These are phyloP conservation scores for Ilex paraguariensis DNA, from an alignment of 305 asterid genomes.

Conservation along the genomic window DNA sequence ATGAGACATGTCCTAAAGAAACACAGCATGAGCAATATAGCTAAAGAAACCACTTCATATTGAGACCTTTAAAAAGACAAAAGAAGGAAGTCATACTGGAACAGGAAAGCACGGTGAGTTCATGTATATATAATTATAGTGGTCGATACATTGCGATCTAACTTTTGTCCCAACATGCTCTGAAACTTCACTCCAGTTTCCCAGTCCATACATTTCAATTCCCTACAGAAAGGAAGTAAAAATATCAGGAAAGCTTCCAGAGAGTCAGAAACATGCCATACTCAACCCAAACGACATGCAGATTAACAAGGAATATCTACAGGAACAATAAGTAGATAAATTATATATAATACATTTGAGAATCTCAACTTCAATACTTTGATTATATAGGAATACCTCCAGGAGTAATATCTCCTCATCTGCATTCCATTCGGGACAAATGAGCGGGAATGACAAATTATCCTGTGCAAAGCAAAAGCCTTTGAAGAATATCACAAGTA, in stretches of 20 bases:
- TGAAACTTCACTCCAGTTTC: conserved; percentile 80
- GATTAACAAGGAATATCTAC: not conserved
- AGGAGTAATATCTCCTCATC: conserved; percentile 77
- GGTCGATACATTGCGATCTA: conserved; percentile 65
- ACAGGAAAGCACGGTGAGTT: conserved; percentile 82
- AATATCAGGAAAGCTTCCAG: conserved; percentile 3
- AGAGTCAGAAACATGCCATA: conserved; percentile 1
- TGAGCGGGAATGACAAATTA: conserved; percentile 62
- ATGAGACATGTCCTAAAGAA: conserved; percentile 68
- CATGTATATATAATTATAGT: conserved; percentile 55
- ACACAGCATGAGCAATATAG: not conserved
- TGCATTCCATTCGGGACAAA: conserved; percentile 79
- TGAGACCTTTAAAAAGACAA: not conserved
- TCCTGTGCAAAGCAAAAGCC: conserved; percentile 35
- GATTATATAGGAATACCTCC: conserved; percentile 35
- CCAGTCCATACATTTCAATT: conserved; percentile 81
- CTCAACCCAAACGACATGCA: conserved; percentile 11
- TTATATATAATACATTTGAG: no score
- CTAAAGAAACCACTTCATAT: not conserved
- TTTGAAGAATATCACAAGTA: no score
- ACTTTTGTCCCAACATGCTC: conserved; percentile 84
- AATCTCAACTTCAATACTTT: no score
- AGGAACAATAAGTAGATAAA: no score
- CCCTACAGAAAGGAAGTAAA: conserved; percentile 34
- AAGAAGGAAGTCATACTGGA: conserved; percentile 42